These are phyloP conservation scores for Nannizzia gypsea DNA, from an alignment of 2,329 filamentous ascomycete genomes.

Conservation along the genomic window DNA sequence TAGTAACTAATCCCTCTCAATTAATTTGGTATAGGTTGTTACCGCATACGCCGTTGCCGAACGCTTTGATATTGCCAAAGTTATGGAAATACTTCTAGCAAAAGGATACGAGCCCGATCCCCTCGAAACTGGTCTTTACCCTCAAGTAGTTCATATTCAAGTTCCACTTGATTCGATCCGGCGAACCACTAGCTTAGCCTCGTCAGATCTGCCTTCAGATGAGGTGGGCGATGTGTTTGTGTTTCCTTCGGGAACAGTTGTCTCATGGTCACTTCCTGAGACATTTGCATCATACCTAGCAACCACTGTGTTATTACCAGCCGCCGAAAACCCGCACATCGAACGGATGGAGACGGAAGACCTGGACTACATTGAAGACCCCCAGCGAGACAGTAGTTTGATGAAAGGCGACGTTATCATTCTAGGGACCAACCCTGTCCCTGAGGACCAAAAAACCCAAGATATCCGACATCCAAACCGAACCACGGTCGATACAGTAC, in stretches of 20 bases:
- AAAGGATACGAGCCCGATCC: conserved; percentile 54
- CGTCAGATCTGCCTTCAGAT: conserved; percentile 29
- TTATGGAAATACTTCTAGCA: conserved; percentile 45
- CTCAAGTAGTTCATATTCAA: conserved; percentile 53
- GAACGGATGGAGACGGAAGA: conserved; percentile 72
- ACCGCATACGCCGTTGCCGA: conserved; percentile 59
- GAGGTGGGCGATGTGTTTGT: conserved; percentile 78
- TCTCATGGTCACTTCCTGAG: conserved; percentile 78
- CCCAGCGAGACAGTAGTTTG: conserved; percentile 56
- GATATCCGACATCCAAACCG: conserved; percentile 17
- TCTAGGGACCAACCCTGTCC: conserved; percentile 57
- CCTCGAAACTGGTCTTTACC: conserved; percentile 48
- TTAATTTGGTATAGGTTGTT: conserved; percentile 33
- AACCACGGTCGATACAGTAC: conserved; percentile 47
- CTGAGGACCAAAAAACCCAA: conserved; percentile 17
- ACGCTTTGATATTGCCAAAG: conserved; percentile 49
- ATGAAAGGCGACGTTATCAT: conserved; percentile 84
- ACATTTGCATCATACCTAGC: conserved; percentile 58
- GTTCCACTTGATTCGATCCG: conserved; percentile 37
- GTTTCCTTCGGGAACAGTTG: conserved; percentile 86
- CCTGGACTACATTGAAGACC: conserved; percentile 73
- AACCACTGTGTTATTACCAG: conserved; percentile 59
- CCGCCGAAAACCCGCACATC: conserved; percentile 63
- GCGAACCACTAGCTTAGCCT: conserved; percentile 31
- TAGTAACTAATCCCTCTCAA: conserved; percentile 4